Percentiles rank a stretch among this genome's conserved stretches.
phyloP scores from a whole-genome alignment of 129 eudicot genomes.

The Chrysanthemum lavandulifolium region DNA sequence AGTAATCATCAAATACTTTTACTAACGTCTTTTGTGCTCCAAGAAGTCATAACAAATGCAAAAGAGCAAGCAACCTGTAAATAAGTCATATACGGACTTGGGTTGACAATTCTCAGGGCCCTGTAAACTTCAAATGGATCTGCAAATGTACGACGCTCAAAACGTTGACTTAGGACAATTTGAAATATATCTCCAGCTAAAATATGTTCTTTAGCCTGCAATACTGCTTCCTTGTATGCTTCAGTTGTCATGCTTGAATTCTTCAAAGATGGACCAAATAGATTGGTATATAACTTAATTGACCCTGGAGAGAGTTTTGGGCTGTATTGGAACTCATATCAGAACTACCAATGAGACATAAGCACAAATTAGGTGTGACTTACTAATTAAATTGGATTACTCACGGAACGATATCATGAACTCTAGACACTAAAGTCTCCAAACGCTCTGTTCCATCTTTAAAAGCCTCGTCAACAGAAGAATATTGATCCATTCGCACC shows the following conservation, averaged over 20 bases:
- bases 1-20: constrained; percentile 5
- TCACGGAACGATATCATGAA: constrained; percentile 88
- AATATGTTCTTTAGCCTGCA: constrained; percentile 95
- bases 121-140: constrained; percentile 98
- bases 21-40: constrained; percentile 5
- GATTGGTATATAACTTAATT: constrained; percentile 67
- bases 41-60: neutral
- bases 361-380: constrained; percentile 3
- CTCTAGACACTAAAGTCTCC: constrained; percentile 72
- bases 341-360: constrained; percentile 21
- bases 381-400: constrained; percentile 32
- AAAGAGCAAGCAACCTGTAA: constrained; percentile 59
- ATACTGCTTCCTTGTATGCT: constrained; percentile 77
- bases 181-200: constrained; percentile 98
- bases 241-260: constrained; percentile 83
- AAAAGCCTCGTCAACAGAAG: constrained; percentile 74
- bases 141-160: constrained; percentile 93
- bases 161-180: constrained; percentile 97
- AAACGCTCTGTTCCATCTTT: constrained; percentile 67
- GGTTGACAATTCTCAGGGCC: constrained; percentile 95
- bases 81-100: constrained; percentile 98
- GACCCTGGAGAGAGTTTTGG: constrained; percentile 92
- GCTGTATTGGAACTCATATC: constrained; percentile 43
- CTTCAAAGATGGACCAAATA: constrained; percentile 73
- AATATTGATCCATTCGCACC: constrained; percentile 76